Conservation (phyloP, 139 green algal genomes). For the Chlorella ohadii region DNA sequence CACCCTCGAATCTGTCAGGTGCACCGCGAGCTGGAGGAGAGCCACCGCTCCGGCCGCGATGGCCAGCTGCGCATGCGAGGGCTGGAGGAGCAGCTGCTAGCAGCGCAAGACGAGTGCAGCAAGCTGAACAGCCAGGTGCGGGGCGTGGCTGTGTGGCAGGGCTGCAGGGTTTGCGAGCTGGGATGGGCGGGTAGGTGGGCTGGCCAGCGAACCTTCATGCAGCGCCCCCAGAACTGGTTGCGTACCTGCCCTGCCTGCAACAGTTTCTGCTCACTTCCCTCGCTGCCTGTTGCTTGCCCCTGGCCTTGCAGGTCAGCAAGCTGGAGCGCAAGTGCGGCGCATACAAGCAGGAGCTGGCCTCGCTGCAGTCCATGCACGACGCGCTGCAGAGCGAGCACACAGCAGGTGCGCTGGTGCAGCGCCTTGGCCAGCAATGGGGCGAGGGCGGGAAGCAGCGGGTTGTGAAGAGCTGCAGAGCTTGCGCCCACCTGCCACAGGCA, state of each 20-base stretch:
- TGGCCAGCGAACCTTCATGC: too few species aligned
- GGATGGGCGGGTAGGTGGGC: not conserved
- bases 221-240: too few species aligned
- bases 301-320: conserved; percentile 16
- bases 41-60: not conserved
- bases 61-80: conserved; percentile 8
- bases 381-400: conserved; percentile 38
- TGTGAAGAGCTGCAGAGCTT: too few species aligned
- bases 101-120: conserved; percentile 26
- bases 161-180: not conserved
- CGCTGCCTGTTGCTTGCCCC: too few species aligned
- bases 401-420: conserved; percentile 11
- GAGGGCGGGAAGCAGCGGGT: not conserved
- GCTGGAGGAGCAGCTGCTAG: conserved; percentile 33
- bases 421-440: not conserved
- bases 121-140: conserved; percentile 26
- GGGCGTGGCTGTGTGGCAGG: not conserved
- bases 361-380: conserved; percentile 19
- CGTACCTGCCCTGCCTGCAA: too few species aligned
- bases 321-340: conserved; percentile 18
- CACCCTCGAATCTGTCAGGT: too few species aligned
- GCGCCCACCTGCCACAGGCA: too few species aligned
- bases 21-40: not conserved
- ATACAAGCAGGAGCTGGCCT: conserved; percentile 15
- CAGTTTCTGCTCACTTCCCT: too few species aligned